phyloP scores from a whole-genome alignment of 257 asterid genomes.

The Gentiana macrophylla region DNA sequence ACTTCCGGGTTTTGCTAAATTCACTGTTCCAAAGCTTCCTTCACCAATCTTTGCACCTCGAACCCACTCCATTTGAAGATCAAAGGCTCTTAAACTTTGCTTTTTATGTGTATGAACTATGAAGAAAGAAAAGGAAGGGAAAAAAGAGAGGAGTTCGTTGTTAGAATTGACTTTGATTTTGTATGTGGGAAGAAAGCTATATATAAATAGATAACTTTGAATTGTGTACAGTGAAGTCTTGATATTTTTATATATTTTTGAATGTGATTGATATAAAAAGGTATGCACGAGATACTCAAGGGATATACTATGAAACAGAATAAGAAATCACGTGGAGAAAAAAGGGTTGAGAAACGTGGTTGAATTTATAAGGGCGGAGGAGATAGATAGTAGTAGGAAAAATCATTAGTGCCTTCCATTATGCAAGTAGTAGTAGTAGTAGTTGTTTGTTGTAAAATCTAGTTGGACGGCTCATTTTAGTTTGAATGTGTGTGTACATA shows the following conservation, averaged over 20 bases:
- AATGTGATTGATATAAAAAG: slow-evolving; percentile 1
- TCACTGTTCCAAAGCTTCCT: slow-evolving; percentile 71
- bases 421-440: too few species aligned
- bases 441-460: too few species aligned
- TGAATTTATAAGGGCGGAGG: too few species aligned
- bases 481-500: too few species aligned
- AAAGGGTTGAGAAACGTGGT: too few species aligned
- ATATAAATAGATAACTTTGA: slow-evolving; percentile 8
- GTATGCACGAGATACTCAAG: slow-evolving; percentile 50
- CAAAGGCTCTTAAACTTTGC: neutral
- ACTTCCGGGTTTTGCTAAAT: slow-evolving; percentile 35
- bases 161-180: slow-evolving; percentile 2
- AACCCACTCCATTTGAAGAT: slow-evolving; percentile 59
- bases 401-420: too few species aligned
- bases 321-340: too few species aligned
- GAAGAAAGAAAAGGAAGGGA: neutral
- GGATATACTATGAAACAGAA: neutral
- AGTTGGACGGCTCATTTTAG: too few species aligned
- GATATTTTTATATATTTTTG: too few species aligned
- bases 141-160: neutral
- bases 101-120: neutral
- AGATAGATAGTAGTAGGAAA: too few species aligned
- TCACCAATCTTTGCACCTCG: slow-evolving; percentile 61
- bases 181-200: slow-evolving; percentile 3
- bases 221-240: neutral